Percentiles rank a stretch among this genome's conserved stretches.
phyloP scores from a whole-genome alignment of 2,329 filamentous ascomycete genomes.

The Ceratocystis smalleyi region DNA sequence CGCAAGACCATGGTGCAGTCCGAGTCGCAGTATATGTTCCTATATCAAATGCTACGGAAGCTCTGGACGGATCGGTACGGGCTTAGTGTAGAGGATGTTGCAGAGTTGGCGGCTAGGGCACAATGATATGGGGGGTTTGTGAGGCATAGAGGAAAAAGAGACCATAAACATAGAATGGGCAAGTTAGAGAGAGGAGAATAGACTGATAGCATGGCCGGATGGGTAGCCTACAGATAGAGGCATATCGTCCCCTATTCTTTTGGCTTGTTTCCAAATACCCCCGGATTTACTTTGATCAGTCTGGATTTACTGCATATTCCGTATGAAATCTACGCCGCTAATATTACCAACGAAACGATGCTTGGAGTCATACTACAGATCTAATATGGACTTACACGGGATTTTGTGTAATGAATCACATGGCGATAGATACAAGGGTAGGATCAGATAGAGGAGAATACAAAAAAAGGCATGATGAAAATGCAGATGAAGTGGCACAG shows the following conservation, averaged over 20 bases:
- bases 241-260: neutral
- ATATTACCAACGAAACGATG: neutral
- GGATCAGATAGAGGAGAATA: neutral
- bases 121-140: conserved; percentile 1
- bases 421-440: neutral
- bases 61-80: conserved; percentile 54
- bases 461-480: neutral
- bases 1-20: conserved; percentile 92
- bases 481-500: neutral
- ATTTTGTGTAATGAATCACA: neutral
- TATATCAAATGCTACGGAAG: conserved; percentile 73
- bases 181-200: neutral
- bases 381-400: neutral
- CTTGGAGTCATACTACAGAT: neutral
- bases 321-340: neutral
- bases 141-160: neutral
- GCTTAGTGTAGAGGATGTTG: conserved; percentile 9
- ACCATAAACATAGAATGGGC: neutral
- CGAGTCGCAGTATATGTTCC: conserved; percentile 66
- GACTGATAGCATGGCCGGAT: neutral
- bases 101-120: neutral
- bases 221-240: neutral
- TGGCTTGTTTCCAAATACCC: neutral
- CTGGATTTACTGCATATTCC: neutral
- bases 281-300: neutral